These are phyloP conservation scores for Globisporangium mamillatum DNA, from an alignment of 352 stramenopile genomes.

Conservation along the genomic window DNA sequence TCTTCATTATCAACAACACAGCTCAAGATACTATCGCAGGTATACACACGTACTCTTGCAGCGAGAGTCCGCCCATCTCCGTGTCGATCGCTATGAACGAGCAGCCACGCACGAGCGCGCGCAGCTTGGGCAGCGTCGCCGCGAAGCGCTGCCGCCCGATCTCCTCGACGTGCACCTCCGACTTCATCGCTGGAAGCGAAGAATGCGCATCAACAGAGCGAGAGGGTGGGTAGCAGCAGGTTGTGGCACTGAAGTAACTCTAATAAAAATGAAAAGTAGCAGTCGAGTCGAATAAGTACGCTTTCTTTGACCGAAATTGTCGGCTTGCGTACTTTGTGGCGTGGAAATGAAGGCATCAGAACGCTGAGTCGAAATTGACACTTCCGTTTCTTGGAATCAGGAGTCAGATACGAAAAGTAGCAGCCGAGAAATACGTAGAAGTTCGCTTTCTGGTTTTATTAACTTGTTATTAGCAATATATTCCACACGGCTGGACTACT, in stretches of 20 bases:
- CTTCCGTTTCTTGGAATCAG: too few relatives aligned
- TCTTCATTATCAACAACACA: neutral
- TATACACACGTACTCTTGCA: slow-evolving; percentile 47
- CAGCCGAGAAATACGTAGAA: too few relatives aligned
- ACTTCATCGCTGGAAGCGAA: slow-evolving; percentile 13
- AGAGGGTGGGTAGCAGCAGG: neutral
- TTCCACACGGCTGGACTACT: too few relatives aligned
- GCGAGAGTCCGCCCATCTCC: slow-evolving; percentile 70
- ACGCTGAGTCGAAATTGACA: too few relatives aligned
- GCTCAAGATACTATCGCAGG: neutral
- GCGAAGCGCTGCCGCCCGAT: slow-evolving; percentile 22
- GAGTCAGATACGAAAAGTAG: too few relatives aligned
- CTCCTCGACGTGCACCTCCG: slow-evolving; percentile 19
- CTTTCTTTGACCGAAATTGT: too few relatives aligned
- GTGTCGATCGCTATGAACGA: slow-evolving; percentile 77
- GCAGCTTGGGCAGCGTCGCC: slow-evolving; percentile 28
- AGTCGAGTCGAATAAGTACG: too few relatives aligned
- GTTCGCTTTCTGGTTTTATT: too few relatives aligned
- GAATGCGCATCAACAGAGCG: slow-evolving; percentile 54
- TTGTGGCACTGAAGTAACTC: neutral
- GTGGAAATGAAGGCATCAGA: too few relatives aligned
- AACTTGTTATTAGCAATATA: too few relatives aligned
- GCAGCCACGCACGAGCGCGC: slow-evolving; percentile 28
- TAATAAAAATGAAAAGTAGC: too few relatives aligned
- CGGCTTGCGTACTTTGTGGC: too few relatives aligned